Evolutionary conservation across 2,329 filamentous ascomycete species (phyloP).

Genomic region (Cercospora beticola): DNA sequence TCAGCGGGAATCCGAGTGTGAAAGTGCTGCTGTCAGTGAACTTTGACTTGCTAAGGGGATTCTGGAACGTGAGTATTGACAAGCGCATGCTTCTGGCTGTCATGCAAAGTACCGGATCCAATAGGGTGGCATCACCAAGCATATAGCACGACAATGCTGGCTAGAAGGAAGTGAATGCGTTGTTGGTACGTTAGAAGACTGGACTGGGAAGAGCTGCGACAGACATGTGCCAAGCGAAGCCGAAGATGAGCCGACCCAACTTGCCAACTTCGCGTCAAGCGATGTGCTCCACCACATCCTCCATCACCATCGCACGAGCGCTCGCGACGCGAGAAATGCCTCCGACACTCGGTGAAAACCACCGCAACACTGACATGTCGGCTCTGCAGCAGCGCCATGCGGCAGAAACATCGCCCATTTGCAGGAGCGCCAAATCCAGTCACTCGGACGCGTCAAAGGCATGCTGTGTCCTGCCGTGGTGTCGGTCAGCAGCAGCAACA

Average conservation of each 20-base stretch:
- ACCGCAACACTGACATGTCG: background rate
- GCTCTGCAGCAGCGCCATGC: background rate
- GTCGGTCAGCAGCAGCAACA: background rate
- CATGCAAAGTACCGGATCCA: background rate
- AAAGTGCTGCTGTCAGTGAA: background rate
- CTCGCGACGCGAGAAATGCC: background rate
- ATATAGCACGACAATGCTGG: background rate
- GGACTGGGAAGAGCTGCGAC: background rate
- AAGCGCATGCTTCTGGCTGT: background rate
- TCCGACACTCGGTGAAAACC: background rate
- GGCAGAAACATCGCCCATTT: background rate
- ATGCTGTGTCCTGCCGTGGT: background rate
- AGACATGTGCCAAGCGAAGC: background rate
- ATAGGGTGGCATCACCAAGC: background rate
- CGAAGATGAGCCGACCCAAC: background rate
- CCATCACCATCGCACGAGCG: background rate
- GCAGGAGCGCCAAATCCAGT: background rate
- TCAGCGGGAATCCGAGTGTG: background rate
- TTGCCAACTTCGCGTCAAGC: background rate
- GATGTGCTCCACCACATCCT: background rate
- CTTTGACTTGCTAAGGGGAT: background rate
- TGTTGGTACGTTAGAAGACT: background rate
- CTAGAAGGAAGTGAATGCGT: background rate
- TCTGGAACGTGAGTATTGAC: background rate
- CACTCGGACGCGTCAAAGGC: background rate